These are phyloP conservation scores for Yamadazyma friedrichii DNA, from an alignment of 1,139 yeast species.

Conservation along the genomic window DNA sequence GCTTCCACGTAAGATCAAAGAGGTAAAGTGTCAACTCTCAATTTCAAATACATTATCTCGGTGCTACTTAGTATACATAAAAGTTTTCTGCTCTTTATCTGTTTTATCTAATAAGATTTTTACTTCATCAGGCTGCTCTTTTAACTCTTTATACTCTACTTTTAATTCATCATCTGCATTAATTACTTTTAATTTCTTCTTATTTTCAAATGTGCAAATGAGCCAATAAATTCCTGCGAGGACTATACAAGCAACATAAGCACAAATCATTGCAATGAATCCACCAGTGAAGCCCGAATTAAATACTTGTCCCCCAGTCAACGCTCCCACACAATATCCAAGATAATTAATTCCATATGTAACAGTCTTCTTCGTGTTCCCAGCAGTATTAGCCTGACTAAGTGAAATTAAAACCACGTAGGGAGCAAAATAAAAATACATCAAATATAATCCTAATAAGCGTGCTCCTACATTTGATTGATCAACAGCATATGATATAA, in stretches of 20 bases:
- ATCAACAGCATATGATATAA: slow-evolving; percentile 17
- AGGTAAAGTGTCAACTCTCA: neutral
- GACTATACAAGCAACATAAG: slow-evolving; percentile 24
- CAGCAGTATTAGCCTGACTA: slow-evolving; percentile 27
- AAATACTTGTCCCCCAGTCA: slow-evolving; percentile 32
- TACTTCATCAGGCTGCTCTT: slow-evolving; percentile 16
- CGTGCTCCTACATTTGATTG: slow-evolving; percentile 19
- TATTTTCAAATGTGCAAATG: slow-evolving; percentile 22
- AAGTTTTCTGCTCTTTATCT: slow-evolving; percentile 25
- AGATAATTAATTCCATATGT: slow-evolving; percentile 20
- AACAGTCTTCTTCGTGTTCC: slow-evolving; percentile 23
- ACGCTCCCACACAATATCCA: slow-evolving; percentile 28
- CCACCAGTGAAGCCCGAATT: slow-evolving; percentile 23
- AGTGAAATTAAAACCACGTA: slow-evolving; percentile 26
- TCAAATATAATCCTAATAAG: slow-evolving; percentile 21
- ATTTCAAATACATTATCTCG: neutral
- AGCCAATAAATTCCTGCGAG: slow-evolving; percentile 27
- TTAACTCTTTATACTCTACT: slow-evolving; percentile 11
- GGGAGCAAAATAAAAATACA: slow-evolving; percentile 24
- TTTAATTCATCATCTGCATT: slow-evolving; percentile 11
- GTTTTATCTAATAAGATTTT: slow-evolving; percentile 24
- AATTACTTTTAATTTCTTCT: slow-evolving; percentile 13
- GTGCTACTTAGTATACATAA: slow-evolving; percentile 21
- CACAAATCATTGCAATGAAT: slow-evolving; percentile 21
- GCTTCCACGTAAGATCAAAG: slow-evolving; percentile 27